Evolutionary conservation across 176 grass and related monocot genomes (phyloP), one percentile per base, ranked within the genome.

Genomic region (Eleusine indica): DNA sequence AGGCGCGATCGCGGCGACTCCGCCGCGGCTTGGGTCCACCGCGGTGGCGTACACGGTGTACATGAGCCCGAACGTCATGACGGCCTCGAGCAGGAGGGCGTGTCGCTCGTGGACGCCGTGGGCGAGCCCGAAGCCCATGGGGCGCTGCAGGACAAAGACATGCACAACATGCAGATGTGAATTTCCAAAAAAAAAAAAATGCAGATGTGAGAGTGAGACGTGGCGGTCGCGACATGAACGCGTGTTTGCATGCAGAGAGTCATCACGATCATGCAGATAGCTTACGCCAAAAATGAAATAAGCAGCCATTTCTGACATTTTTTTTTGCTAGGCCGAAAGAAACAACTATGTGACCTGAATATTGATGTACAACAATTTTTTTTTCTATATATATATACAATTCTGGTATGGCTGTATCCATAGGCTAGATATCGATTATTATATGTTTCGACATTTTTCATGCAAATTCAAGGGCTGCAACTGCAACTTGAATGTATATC

Each of bases 1-100:
- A 8, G 95, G 95, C 51, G 90, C 92, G 5, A 97, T 86, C 48
- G 78, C 67, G 63, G 64, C 47, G 66, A 51, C 54, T 51, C 64
- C 68, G 22, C 64, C 82, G 42, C 85, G 43, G 76, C 46, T 84
- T 10, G 88, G 86, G 74, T 91, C 90, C 48, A 89, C 84, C 19
- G 84, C 82, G 3, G 92, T 97, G 65, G 95, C 92, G 76, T 94
- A 97, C 52, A 91, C 84, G 42, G 92, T 87, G 86, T 94, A 97
- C 48, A 80, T 82, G 68, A 97, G 91, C 0, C 94, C 91, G 74
- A 97, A 97, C 58, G 92, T 94, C 88, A 90, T 92, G 83, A 84
- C 86, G 49, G 88, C 73, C 95, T 97, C 92, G 5, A 97, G 86
- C 67, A 94, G 64, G 0, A 97, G 79, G 0, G 92, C 92, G 78